Conservation (phyloP, 257 asterid genomes). For the Anisodus acutangulus region DNA sequence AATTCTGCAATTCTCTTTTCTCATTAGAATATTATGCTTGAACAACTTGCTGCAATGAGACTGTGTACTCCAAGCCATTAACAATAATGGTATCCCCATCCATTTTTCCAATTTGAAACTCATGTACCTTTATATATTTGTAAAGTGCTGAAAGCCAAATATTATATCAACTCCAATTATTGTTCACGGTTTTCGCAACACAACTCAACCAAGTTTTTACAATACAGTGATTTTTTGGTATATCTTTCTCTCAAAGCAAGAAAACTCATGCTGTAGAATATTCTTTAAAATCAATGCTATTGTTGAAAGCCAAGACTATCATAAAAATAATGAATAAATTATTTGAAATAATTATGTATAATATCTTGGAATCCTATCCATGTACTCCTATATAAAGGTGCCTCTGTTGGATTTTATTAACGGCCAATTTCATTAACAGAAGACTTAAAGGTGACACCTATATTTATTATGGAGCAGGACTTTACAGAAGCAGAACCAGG, state of each 20-base stretch:
- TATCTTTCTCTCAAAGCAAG: background rate
- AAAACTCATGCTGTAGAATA: conserved; percentile 7
- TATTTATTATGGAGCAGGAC: background rate
- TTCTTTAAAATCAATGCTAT: background rate
- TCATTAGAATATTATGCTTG: background rate
- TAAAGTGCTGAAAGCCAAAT: background rate
- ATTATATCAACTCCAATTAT: background rate
- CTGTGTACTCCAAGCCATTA: background rate
- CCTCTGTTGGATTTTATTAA: background rate
- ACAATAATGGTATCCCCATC: background rate
- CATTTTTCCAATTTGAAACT: background rate
- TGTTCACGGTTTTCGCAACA: background rate
- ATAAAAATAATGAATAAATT: background rate
- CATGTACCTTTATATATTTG: background rate
- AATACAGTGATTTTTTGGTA: background rate
- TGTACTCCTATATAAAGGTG: background rate
- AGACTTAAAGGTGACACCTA: background rate
- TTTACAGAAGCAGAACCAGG: background rate
- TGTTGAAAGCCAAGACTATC: background rate
- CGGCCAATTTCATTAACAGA: background rate
- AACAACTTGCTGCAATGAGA: background rate
- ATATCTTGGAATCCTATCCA: background rate
- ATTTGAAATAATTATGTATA: background rate
- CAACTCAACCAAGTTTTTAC: background rate
- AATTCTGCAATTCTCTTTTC: background rate